Conservation (phyloP, 1,139 yeast genomes). For the Taphrina sp. region DNA sequence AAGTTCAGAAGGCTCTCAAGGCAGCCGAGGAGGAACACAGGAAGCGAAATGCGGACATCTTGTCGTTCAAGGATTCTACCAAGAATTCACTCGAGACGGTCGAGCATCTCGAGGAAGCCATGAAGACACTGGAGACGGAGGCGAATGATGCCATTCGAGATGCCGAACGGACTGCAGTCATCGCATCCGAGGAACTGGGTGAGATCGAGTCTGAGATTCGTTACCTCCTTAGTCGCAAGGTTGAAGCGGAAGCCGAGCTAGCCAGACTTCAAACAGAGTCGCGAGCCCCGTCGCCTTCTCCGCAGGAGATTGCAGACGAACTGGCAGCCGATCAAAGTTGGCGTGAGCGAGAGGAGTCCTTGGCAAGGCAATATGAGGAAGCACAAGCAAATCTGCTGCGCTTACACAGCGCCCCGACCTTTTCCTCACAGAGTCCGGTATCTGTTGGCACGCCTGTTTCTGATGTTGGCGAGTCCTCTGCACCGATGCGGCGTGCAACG, state of each 20-base stretch:
- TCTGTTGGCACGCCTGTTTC: constrained; percentile 12
- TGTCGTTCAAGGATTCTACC: constrained; percentile 5
- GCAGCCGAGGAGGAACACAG: constrained; percentile 39
- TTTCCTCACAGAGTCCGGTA: background rate
- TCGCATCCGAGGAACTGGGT: constrained; percentile 25
- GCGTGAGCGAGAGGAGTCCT: constrained; percentile 25
- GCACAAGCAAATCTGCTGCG: constrained; percentile 10
- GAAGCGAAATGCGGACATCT: constrained; percentile 19
- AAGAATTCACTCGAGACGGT: constrained; percentile 6
- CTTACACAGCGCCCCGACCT: background rate
- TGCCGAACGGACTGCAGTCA: constrained; percentile 4
- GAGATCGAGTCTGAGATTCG: constrained; percentile 30
- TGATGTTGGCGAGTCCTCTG: constrained; percentile 3
- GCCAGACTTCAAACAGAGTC: constrained; percentile 5
- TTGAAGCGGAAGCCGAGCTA: constrained; percentile 23
- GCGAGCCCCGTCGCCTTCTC: constrained; percentile 17
- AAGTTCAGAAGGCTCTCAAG: constrained; percentile 41
- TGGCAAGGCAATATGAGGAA: constrained; percentile 22
- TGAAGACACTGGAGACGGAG: constrained; percentile 1
- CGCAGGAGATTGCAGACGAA: constrained; percentile 16
- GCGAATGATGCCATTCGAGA: constrained; percentile 14
- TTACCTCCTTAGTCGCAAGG: constrained; percentile 22
- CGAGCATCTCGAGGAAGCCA: constrained; percentile 2
- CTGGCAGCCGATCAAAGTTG: constrained; percentile 13
- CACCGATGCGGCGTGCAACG: constrained; percentile 9